phyloP scores from a whole-genome alignment of 148 eudicot genomes.

The Mesembryanthemum crystallinum region DNA sequence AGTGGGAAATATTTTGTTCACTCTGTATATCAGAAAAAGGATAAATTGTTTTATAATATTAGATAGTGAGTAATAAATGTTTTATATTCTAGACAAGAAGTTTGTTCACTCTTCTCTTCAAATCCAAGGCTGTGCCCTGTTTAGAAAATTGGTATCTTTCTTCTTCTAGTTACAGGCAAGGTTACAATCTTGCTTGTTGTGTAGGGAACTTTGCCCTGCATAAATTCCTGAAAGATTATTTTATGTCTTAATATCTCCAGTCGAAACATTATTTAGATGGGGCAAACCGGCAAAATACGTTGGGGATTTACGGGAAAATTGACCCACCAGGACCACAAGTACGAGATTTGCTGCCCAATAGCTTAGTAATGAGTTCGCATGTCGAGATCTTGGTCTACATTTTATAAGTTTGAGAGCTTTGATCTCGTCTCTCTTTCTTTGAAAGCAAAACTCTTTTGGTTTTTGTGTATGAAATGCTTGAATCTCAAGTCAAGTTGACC shows the following conservation, averaged over 20 bases:
- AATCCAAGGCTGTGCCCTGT: constrained; percentile 15
- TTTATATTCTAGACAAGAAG: not conserved
- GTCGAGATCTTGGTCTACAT: constrained; percentile 12
- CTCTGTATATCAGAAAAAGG: not conserved
- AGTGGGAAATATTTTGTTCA: not conserved
- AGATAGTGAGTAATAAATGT: not conserved
- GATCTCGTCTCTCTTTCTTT: not conserved
- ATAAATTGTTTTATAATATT: no score
- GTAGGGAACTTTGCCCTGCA: constrained; percentile 33
- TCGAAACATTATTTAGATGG: constrained; percentile 10
- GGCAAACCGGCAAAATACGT: constrained; percentile 9
- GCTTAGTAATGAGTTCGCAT: constrained; percentile 2
- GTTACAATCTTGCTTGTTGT: constrained; percentile 25
- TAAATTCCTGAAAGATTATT: constrained; percentile 6
- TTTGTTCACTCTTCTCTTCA: not conserved
- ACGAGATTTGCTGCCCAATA: constrained; percentile 12
- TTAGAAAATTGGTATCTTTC: constrained; percentile 26
- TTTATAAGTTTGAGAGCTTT: not conserved
- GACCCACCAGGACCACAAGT: constrained; percentile 20
- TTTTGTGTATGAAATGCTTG: constrained; percentile 1
- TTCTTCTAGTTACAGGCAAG: constrained; percentile 28
- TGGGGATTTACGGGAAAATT: constrained; percentile 10
- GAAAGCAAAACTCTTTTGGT: constrained; percentile 6
- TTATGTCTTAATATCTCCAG: not conserved
- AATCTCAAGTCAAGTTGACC: not conserved